Conservation (phyloP, 768 basidiomycete species). For the Obba rivulosa region DNA sequence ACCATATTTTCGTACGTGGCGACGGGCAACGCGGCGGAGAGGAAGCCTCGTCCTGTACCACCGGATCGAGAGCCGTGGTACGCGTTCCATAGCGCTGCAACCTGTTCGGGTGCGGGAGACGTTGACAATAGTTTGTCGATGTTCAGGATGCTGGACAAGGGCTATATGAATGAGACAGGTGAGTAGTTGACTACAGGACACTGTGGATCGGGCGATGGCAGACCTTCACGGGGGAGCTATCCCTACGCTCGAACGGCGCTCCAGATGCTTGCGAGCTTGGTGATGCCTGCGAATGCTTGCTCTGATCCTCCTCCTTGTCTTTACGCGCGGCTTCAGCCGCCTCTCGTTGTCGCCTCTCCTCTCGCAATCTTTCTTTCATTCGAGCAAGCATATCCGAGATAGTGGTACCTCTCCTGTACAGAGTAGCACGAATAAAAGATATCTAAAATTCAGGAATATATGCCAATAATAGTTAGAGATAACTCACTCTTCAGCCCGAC, state of each 20-base stretch:
- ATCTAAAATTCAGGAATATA: constrained; percentile 1
- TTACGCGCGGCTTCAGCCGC: constrained; percentile 30
- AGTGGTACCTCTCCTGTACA: constrained; percentile 3
- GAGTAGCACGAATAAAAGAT: neutral
- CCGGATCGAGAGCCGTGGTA: constrained; percentile 81
- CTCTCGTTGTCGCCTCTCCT: constrained; percentile 33
- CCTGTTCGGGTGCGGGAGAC: constrained; percentile 66
- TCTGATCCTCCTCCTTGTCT: constrained; percentile 18
- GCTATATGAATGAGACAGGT: constrained; percentile 39
- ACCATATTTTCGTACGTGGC: constrained; percentile 71
- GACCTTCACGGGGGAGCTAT: constrained; percentile 66
- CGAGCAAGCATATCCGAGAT: neutral
- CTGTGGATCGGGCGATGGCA: constrained; percentile 13
- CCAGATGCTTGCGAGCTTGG: constrained; percentile 12
- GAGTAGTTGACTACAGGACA: neutral
- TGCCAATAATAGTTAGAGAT: constrained; percentile 5
- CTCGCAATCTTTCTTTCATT: neutral
- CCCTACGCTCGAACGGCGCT: constrained; percentile 37
- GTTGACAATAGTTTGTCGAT: constrained; percentile 58
- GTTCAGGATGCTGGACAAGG: constrained; percentile 78
- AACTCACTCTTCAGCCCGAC: constrained; percentile 61
- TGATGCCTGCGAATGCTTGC: constrained; percentile 10
- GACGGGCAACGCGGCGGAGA: constrained; percentile 78
- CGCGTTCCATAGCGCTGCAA: constrained; percentile 82
- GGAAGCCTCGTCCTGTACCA: constrained; percentile 76